Percentiles rank a stretch among this genome's conserved stretches.
Conservation (phyloP, 108 stramenopile genomes). For the Nitzschia sp. region DNA sequence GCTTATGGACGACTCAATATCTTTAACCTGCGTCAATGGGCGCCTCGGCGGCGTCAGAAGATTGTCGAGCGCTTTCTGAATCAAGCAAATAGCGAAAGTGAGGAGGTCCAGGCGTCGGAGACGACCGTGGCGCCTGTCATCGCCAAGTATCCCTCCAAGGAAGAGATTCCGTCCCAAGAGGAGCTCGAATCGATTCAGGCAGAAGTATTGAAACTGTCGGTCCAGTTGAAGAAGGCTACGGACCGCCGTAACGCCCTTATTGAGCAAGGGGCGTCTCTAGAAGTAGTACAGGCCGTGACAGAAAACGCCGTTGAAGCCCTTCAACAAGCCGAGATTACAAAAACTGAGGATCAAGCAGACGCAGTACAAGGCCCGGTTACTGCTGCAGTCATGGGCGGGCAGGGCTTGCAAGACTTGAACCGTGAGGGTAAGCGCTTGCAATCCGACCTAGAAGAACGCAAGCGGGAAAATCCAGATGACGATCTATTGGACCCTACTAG, state of each 20-base stretch:
- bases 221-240: conserved; percentile 1
- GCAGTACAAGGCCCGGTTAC: neutral
- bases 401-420: conserved; percentile 1
- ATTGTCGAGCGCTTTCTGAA: conserved; percentile 32
- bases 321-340: neutral
- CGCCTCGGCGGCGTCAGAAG: conserved; percentile 49
- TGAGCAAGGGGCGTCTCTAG: conserved; percentile 1
- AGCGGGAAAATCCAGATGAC: neutral
- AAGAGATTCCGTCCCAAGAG: conserved; percentile 21
- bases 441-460: neutral
- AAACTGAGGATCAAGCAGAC: neutral
- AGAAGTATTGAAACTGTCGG: conserved; percentile 9
- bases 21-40: conserved; percentile 49
- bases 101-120: neutral
- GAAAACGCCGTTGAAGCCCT: neutral
- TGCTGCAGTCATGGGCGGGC: neutral
- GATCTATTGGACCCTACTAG: neutral
- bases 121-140: neutral
- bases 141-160: neutral
- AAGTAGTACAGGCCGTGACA: conserved; percentile 4
- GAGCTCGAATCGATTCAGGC: conserved; percentile 11
- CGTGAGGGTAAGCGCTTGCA: neutral
- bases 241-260: conserved; percentile 11
- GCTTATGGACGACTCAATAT: conserved; percentile 50
- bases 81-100: neutral